Conservation (phyloP, 192 early-diverging fungal genomes). For the Helicostylum pulchrum region DNA sequence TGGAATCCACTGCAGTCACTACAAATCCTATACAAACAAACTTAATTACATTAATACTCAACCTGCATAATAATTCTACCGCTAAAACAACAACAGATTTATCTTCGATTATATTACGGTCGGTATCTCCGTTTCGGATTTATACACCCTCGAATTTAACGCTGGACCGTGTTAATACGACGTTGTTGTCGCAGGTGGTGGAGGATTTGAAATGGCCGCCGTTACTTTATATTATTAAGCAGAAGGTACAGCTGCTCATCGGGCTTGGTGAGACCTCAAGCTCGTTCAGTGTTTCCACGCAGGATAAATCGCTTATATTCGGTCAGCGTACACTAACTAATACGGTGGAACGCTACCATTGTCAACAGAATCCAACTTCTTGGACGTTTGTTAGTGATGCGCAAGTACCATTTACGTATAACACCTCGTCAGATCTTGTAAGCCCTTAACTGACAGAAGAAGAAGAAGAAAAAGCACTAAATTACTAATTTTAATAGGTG, state of each 20-base stretch:
- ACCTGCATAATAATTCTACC: background rate
- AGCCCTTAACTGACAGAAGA: no score
- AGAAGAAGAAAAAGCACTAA: no score
- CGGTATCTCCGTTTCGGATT: constrained; percentile 1
- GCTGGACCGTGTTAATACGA: background rate
- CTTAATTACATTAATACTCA: constrained; percentile 1
- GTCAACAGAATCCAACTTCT: no score
- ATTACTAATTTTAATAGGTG: no score
- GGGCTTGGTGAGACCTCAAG: constrained; percentile 10
- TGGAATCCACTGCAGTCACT: background rate
- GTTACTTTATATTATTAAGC: constrained; percentile 18
- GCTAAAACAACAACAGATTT: background rate
- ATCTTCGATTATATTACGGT: background rate
- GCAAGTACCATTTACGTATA: no score
- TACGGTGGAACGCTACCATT: no score
- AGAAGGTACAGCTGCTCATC: constrained; percentile 16
- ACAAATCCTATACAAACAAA: background rate
- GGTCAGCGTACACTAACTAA: background rate
- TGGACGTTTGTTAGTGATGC: no score
- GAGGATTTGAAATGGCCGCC: constrained; percentile 22
- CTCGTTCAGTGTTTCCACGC: background rate
- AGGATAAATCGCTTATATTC: constrained; percentile 5
- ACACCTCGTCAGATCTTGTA: no score
- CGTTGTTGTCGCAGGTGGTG: no score
- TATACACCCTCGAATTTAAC: constrained; percentile 26